A percentile compares a stretch with the other conserved stretches of the same genome.
Conservation (phyloP, 805 yeast species). For the Teunomyces funiuensis region DNA sequence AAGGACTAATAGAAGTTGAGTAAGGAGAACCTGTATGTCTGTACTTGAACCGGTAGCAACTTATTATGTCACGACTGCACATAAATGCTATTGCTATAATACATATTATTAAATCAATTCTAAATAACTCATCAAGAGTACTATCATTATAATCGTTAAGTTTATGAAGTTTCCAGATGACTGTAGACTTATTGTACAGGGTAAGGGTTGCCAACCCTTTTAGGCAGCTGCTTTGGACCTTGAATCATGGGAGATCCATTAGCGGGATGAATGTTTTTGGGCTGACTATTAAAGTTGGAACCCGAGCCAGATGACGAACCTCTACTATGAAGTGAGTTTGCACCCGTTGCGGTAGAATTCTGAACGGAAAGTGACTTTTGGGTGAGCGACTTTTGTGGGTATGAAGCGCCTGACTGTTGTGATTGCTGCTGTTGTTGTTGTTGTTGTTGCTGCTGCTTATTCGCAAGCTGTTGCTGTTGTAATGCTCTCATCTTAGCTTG, state of each 20-base stretch:
- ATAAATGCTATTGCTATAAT: slow-evolving; percentile 3
- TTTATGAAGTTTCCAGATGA: slow-evolving; percentile 4
- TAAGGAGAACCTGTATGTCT: no score
- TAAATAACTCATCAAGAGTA: slow-evolving; percentile 5
- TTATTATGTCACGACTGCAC: no score
- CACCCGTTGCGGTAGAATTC: background rate
- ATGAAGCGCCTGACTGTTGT: slow-evolving; percentile 2
- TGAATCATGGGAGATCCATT: slow-evolving; percentile 2
- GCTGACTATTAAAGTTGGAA: slow-evolving; percentile 1
- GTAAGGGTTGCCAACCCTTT: slow-evolving; percentile 4
- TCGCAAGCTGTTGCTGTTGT: slow-evolving; percentile 37
- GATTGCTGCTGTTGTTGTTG: slow-evolving; percentile 5
- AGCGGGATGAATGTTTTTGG: background rate
- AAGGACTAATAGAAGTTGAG: no score
- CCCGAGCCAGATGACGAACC: slow-evolving; percentile 2
- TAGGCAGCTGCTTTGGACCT: slow-evolving; percentile 4
- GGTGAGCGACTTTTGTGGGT: slow-evolving; percentile 1
- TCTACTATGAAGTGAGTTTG: slow-evolving; percentile 1
- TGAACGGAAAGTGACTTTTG: slow-evolving; percentile 3
- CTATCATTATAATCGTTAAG: slow-evolving; percentile 2
- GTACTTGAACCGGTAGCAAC: no score
- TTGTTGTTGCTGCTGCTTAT: slow-evolving; percentile 7
- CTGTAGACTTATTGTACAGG: slow-evolving; percentile 4
- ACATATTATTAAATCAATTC: slow-evolving; percentile 1
- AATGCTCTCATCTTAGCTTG: slow-evolving; percentile 47